These are phyloP conservation scores for Discostella pseudostelligera DNA, from an alignment of 108 stramenopile species.

Conservation along the genomic window DNA sequence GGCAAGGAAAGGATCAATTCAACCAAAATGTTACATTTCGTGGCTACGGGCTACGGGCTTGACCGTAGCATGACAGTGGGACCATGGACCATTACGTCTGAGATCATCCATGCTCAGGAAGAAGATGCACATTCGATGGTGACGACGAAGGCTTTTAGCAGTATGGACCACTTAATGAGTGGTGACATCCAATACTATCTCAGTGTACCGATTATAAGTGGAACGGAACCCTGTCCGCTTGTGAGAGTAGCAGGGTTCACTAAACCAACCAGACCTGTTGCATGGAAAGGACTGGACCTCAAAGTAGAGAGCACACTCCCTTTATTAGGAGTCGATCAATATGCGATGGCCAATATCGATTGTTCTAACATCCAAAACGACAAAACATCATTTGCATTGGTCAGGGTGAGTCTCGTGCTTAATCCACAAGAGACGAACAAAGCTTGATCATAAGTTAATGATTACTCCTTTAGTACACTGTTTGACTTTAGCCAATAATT, in stretches of 20 bases:
- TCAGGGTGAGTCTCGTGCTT: slow-evolving; percentile 20
- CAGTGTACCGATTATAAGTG: slow-evolving; percentile 36
- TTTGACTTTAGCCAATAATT: background rate
- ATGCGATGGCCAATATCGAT: background rate
- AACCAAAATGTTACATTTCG: slow-evolving; percentile 23
- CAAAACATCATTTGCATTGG: slow-evolving; percentile 19
- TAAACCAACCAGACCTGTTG: slow-evolving; percentile 59
- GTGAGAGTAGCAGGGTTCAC: slow-evolving; percentile 53
- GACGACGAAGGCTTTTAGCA: slow-evolving; percentile 49
- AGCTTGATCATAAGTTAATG: background rate
- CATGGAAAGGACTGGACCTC: slow-evolving; percentile 78
- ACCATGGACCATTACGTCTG: slow-evolving; percentile 63
- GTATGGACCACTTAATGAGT: slow-evolving; percentile 68
- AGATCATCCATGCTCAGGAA: slow-evolving; percentile 25
- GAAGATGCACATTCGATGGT: slow-evolving; percentile 29
- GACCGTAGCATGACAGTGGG: slow-evolving; percentile 52
- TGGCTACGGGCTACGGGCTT: slow-evolving; percentile 44
- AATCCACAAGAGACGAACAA: background rate
- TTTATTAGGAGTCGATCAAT: slow-evolving; percentile 48
- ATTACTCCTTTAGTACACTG: background rate
- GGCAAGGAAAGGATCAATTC: slow-evolving; percentile 53
- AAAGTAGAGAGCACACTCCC: slow-evolving; percentile 78
- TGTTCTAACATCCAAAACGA: slow-evolving; percentile 1
- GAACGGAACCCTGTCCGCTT: slow-evolving; percentile 46
- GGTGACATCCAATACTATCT: slow-evolving; percentile 69